phyloP scores from a whole-genome alignment of 257 asterid genomes.

The Plantago ovata region DNA sequence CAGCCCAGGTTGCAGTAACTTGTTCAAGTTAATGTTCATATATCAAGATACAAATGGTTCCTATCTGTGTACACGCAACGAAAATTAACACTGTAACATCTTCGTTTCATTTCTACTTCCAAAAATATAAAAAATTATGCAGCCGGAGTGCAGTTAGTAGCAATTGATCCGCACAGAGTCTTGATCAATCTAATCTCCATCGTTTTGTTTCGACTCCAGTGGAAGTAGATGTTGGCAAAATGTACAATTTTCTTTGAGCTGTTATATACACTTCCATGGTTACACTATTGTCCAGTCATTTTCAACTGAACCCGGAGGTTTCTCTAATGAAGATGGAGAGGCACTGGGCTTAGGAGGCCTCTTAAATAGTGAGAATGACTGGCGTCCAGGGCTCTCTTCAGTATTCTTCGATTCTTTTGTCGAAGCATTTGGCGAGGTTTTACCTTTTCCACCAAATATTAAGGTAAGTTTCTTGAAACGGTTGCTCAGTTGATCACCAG shows the following conservation, averaged over 20 bases:
- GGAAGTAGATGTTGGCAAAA: too few relatives aligned
- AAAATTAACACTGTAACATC: too few relatives aligned
- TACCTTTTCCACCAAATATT: slow-evolving; percentile 66
- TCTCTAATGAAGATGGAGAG: slow-evolving; percentile 56
- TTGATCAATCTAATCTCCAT: too few relatives aligned
- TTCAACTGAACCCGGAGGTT: slow-evolving; percentile 48
- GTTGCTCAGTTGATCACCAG: slow-evolving; percentile 62
- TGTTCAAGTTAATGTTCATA: too few relatives aligned
- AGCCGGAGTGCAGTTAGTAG: too few relatives aligned
- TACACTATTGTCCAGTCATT: slow-evolving; percentile 76
- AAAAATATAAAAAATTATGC: too few relatives aligned
- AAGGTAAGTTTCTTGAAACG: slow-evolving; percentile 70
- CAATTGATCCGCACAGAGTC: too few relatives aligned
- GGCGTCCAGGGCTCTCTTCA: slow-evolving; percentile 55
- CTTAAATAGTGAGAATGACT: slow-evolving; percentile 69
- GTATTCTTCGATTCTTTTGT: slow-evolving; percentile 36
- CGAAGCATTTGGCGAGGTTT: slow-evolving; percentile 32
- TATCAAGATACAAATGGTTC: too few relatives aligned
- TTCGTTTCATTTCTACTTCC: too few relatives aligned
- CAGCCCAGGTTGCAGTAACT: too few relatives aligned
- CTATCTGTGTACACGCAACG: too few relatives aligned
- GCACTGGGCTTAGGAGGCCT: slow-evolving; percentile 73
- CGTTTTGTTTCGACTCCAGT: too few relatives aligned
- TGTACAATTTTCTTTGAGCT: slow-evolving; percentile 1
- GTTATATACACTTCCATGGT: slow-evolving; percentile 32